Conservation (phyloP, 1,284 basidiomycete genomes). For the Ustilago esculenta region DNA sequence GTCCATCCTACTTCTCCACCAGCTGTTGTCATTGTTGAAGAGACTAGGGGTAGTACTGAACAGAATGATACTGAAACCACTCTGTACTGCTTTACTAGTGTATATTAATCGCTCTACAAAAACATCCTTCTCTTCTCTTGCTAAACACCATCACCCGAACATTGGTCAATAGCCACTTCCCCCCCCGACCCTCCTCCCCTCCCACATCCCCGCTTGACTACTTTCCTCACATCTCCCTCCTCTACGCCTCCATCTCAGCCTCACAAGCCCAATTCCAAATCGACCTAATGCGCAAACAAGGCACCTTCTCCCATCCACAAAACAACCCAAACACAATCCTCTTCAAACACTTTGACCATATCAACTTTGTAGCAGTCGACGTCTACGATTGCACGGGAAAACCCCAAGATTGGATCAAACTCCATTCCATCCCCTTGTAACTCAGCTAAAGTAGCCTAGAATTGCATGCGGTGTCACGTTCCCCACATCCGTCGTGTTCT, state of each 20-base stretch:
- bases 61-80: neutral
- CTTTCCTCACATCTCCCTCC: slow-evolving; percentile 45
- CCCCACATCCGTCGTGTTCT: too few species aligned
- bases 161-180: slow-evolving; percentile 5
- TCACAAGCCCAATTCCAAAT: slow-evolving; percentile 23
- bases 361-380: slow-evolving; percentile 14
- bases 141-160: slow-evolving; percentile 15
- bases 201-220: slow-evolving; percentile 7
- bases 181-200: slow-evolving; percentile 7
- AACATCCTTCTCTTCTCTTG: neutral
- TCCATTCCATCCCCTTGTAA: slow-evolving; percentile 16
- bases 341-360: slow-evolving; percentile 4
- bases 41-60: too few species aligned
- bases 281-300: slow-evolving; percentile 5
- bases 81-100: neutral
- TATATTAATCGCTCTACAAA: slow-evolving; percentile 17
- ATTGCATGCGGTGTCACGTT: too few species aligned
- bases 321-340: neutral
- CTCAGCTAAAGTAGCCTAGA: too few species aligned
- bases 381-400: slow-evolving; percentile 30
- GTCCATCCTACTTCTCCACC: neutral
- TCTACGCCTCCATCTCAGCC: slow-evolving; percentile 24
- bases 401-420: slow-evolving; percentile 19
- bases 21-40: too few species aligned
- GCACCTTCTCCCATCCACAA: slow-evolving; percentile 3